Conservation (phyloP, 2,329 filamentous ascomycete genomes). For the Juglanconis sp. region DNA sequence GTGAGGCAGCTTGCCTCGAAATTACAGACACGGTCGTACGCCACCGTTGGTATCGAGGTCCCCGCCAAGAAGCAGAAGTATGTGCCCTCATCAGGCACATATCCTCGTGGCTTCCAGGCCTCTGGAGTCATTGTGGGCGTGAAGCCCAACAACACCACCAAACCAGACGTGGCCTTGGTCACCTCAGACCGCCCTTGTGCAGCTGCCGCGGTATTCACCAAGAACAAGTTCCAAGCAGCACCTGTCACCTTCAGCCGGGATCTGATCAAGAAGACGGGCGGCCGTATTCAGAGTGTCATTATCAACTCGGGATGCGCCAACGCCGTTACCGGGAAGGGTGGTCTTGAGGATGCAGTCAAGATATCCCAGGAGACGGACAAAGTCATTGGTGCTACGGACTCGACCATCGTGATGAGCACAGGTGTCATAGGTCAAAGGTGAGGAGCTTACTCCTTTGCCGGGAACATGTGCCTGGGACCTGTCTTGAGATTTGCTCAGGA, state of each 20-base stretch:
- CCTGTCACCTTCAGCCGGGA: conserved; percentile 83
- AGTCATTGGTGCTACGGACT: conserved; percentile 45
- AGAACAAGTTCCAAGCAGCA: conserved; percentile 96
- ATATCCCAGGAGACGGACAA: conserved; percentile 81
- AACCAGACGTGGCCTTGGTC: conserved; percentile 86
- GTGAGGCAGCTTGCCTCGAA: conserved; percentile 19
- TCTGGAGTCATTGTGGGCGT: conserved; percentile 89
- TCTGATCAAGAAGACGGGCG: conserved; percentile 63
- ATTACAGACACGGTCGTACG: conserved; percentile 25
- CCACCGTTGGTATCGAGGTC: conserved; percentile 35
- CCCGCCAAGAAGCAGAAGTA: conserved; percentile 86
- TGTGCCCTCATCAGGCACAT: conserved; percentile 78
- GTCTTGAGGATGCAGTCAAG: conserved; percentile 78
- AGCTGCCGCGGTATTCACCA: conserved; percentile 91
- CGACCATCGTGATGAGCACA: conserved; percentile 95
- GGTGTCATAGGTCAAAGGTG: conserved; percentile 93
- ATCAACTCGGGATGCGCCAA: conserved; percentile 97
- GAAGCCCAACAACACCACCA: conserved; percentile 86
- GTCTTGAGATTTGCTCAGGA: neutral
- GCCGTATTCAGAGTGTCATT: conserved; percentile 77
- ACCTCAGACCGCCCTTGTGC: conserved; percentile 82
- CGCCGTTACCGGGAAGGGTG: conserved; percentile 88
- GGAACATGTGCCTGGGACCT: conserved; percentile 12
- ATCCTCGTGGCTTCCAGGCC: conserved; percentile 84
- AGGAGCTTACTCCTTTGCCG: conserved; percentile 19